These are phyloP conservation scores for Solanum okadae DNA, from an alignment of 257 asterid genomes.

Conservation along the genomic window DNA sequence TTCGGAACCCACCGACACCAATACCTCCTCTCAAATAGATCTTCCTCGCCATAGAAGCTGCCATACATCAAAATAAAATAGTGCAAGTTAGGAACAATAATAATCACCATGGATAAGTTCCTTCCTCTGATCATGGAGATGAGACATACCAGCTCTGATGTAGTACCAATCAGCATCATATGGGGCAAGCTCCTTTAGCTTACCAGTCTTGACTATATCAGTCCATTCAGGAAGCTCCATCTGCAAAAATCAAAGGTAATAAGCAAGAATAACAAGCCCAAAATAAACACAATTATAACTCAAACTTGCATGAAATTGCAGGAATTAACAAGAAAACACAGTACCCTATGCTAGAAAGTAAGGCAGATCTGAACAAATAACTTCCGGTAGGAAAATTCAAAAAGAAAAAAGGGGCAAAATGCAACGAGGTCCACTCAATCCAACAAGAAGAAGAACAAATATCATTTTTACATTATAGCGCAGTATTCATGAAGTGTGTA, in stretches of 20 bases:
- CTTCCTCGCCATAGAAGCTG: constrained; percentile 97
- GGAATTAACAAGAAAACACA: neutral
- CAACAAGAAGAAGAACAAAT: neutral
- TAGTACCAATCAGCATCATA: constrained; percentile 96
- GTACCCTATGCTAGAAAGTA: neutral
- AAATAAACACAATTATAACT: neutral
- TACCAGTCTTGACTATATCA: constrained; percentile 85
- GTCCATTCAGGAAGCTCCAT: constrained; percentile 96
- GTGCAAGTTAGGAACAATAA: neutral
- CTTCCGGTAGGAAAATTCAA: neutral
- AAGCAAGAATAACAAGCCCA: neutral
- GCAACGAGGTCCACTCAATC: neutral
- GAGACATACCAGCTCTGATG: constrained; percentile 72
- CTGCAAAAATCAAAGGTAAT: constrained; percentile 11
- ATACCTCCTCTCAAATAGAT: constrained; percentile 77
- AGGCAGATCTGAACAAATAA: neutral
- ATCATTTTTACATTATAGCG: neutral
- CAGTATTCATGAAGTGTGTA: neutral
- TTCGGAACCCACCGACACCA: constrained; percentile 61
- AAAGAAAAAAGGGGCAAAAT: neutral
- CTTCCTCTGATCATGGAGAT: neutral
- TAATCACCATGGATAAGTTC: neutral
- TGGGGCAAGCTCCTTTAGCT: constrained; percentile 81
- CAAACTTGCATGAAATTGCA: neutral
- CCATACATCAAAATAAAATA: neutral